phyloP scores from a whole-genome alignment of 495 filamentous ascomycete genomes.

The Trichocladium uniseriatum region DNA sequence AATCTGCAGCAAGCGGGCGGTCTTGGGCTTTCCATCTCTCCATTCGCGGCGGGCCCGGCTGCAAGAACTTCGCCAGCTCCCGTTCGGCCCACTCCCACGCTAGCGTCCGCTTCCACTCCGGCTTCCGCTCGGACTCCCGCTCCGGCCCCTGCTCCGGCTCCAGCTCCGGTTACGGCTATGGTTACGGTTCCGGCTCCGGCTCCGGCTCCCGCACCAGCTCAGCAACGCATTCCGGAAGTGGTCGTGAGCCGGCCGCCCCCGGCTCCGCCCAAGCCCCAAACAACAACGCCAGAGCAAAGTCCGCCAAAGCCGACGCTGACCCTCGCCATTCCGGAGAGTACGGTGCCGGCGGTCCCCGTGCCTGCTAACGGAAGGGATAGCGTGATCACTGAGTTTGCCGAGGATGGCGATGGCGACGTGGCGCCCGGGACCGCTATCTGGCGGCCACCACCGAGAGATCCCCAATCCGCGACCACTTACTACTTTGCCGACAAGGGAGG shows the following conservation, averaged over 20 bases:
- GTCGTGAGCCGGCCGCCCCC: not conserved
- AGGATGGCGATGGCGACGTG: constrained; percentile 33
- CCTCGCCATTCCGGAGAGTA: constrained; percentile 23
- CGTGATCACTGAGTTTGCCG: constrained; percentile 40
- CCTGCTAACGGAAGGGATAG: constrained; percentile 27
- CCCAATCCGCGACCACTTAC: constrained; percentile 29
- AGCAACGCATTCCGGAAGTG: not conserved
- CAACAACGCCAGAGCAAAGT: constrained; percentile 11
- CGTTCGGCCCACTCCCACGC: too few relatives aligned
- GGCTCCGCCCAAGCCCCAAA: constrained; percentile 15
- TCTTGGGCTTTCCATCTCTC: constrained; percentile 36
- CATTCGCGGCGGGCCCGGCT: not conserved
- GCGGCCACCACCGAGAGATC: constrained; percentile 32
- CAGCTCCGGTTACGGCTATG: not conserved
- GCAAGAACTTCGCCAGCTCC: not conserved
- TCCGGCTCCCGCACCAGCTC: not conserved
- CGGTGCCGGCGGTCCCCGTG: not conserved
- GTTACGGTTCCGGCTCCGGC: too few relatives aligned
- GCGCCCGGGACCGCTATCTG: constrained; percentile 27
- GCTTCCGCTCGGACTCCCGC: not conserved
- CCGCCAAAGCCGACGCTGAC: constrained; percentile 28
- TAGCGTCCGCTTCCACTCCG: too few relatives aligned
- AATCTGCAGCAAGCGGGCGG: not conserved
- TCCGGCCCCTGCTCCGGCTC: not conserved
- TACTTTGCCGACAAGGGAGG: constrained; percentile 38